These are phyloP conservation scores for Huntiella bhutanensis DNA, from an alignment of 2,329 filamentous ascomycete species.

Conservation along the genomic window DNA sequence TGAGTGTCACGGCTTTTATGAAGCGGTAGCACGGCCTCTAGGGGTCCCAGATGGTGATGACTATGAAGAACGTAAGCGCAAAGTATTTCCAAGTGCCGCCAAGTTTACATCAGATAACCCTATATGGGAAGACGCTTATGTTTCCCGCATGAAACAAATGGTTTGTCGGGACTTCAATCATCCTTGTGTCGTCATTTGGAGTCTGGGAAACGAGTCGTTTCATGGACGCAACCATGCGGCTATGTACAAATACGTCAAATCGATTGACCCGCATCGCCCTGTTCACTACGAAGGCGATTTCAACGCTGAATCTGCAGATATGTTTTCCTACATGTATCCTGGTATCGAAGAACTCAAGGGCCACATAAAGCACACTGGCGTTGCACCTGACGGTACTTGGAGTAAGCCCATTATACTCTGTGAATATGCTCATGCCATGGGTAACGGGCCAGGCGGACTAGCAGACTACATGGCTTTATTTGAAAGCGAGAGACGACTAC, in stretches of 20 bases:
- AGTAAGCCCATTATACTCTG: slow-evolving; percentile 38
- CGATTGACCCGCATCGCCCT: slow-evolving; percentile 34
- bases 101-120: slow-evolving; percentile 40
- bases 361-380: slow-evolving; percentile 19
- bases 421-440: slow-evolving; percentile 46
- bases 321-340: slow-evolving; percentile 49
- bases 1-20: slow-evolving; percentile 33
- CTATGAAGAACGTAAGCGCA: slow-evolving; percentile 14
- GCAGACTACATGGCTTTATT: slow-evolving; percentile 50
- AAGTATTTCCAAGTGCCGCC: slow-evolving; percentile 17
- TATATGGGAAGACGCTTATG: slow-evolving; percentile 42
- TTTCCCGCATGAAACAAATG: slow-evolving; percentile 46
- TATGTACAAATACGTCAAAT: slow-evolving; percentile 46
- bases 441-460: slow-evolving; percentile 36
- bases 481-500: slow-evolving; percentile 28
- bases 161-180: slow-evolving; percentile 42
- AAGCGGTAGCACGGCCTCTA: slow-evolving; percentile 27
- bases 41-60: slow-evolving; percentile 32
- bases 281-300: slow-evolving; percentile 49
- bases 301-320: slow-evolving; percentile 37
- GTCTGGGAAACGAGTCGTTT: slow-evolving; percentile 52
- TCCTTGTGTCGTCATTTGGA: slow-evolving; percentile 50
- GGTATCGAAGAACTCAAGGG: slow-evolving; percentile 26
- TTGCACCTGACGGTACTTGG: slow-evolving; percentile 18
- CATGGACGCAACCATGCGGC: slow-evolving; percentile 48